Percentiles rank a stretch among this genome's conserved stretches.
Conservation (phyloP, 305 asterid genomes). For the Fraxinus latifolia region DNA sequence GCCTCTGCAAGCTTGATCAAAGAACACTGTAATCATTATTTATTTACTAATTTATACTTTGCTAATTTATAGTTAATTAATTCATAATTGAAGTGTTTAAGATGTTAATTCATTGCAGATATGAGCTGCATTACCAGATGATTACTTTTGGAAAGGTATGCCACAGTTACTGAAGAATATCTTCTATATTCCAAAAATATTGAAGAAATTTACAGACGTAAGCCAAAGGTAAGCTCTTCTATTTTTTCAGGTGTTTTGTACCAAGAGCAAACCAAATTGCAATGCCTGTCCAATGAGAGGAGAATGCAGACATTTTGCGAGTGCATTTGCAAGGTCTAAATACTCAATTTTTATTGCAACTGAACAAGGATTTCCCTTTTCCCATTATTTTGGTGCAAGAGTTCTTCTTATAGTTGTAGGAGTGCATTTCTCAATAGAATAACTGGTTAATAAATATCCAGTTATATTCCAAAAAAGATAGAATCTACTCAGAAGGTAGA, state of each 20-base stretch:
- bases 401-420: background rate
- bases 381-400: slow-evolving; percentile 5
- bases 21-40: slow-evolving; percentile 65
- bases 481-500: background rate
- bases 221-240: slow-evolving; percentile 19
- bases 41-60: background rate
- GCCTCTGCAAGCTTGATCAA: slow-evolving; percentile 99
- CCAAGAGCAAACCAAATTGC: slow-evolving; percentile 97
- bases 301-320: slow-evolving; percentile 99
- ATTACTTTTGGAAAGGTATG: slow-evolving; percentile 98
- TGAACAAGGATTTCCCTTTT: slow-evolving; percentile 9
- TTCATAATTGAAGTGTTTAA: slow-evolving; percentile 23
- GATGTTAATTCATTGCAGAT: slow-evolving; percentile 51
- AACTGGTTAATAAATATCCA: background rate
- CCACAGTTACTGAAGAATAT: slow-evolving; percentile 9
- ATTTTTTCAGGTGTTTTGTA: slow-evolving; percentile 83
- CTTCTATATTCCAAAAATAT: slow-evolving; percentile 9
- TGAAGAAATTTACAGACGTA: slow-evolving; percentile 13
- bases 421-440: background rate
- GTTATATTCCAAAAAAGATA: background rate
- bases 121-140: slow-evolving; percentile 98
- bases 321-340: slow-evolving; percentile 94
- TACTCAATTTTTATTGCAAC: slow-evolving; percentile 15
- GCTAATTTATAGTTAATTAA: background rate
- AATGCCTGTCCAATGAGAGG: slow-evolving; percentile 98